Evolutionary conservation across 2,329 filamentous ascomycete genomes (phyloP).

Genomic region (Ophiosphaerella herpotricha): DNA sequence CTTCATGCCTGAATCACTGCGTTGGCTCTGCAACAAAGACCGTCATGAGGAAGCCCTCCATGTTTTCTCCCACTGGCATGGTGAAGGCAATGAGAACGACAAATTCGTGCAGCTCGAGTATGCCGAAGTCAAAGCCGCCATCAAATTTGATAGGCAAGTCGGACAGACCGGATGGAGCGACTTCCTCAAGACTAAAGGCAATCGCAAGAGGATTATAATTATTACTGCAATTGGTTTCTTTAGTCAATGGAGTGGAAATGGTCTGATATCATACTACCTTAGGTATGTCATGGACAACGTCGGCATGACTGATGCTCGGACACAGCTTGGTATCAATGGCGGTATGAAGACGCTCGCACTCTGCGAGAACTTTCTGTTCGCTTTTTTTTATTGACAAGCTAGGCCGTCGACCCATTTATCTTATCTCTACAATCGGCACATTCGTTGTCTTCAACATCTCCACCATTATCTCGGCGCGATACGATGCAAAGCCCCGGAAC

Average conservation of each 20-base stretch:
- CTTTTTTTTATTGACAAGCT: constrained; percentile 44
- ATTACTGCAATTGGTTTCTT: constrained; percentile 45
- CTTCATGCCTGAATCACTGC: constrained; percentile 61
- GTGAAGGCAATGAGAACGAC: too few species aligned
- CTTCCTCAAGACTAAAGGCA: constrained; percentile 39
- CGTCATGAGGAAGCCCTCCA: constrained; percentile 58
- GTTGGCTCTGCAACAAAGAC: constrained; percentile 62
- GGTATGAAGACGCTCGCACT: constrained; percentile 49
- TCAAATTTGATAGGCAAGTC: constrained; percentile 26
- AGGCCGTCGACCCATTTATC: constrained; percentile 51
- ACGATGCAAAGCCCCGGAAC: constrained; percentile 5
- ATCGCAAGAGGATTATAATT: constrained; percentile 48
- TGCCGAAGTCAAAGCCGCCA: constrained; percentile 15
- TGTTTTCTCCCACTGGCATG: constrained; percentile 61
- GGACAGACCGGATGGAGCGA: constrained; percentile 10
- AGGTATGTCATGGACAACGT: constrained; percentile 44
- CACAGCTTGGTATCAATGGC: constrained; percentile 46
- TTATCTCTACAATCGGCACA: too few species aligned
- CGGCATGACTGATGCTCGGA: constrained; percentile 41
- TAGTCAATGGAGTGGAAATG: constrained; percentile 48
- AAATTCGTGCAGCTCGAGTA: constrained; percentile 34
- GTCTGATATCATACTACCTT: constrained; percentile 46
- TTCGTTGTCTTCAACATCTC: too few species aligned
- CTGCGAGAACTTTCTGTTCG: constrained; percentile 35
- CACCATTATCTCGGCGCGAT: constrained; percentile 42